Percentiles rank a stretch among this genome's conserved stretches.
These are phyloP conservation scores for Rhodotorula sp. DNA, from an alignment of 1,284 basidiomycete genomes.

Conservation along the genomic window DNA sequence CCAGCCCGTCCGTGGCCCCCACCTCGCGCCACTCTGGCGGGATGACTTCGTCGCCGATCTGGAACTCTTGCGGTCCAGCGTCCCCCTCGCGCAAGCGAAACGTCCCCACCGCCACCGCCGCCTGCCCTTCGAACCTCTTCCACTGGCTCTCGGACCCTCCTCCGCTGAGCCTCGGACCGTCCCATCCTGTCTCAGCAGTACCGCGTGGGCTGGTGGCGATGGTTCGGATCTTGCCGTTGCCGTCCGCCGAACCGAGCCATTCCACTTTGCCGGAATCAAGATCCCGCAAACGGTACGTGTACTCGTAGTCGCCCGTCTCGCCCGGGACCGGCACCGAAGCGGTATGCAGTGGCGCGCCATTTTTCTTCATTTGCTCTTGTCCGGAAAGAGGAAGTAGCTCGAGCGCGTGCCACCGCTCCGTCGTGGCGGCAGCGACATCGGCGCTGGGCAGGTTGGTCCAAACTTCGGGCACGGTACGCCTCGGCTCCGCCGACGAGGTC, in stretches of 20 bases:
- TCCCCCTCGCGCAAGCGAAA: background rate
- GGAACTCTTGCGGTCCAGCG: slow-evolving; percentile 2
- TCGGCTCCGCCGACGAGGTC: too few relatives aligned
- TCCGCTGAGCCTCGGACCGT: background rate
- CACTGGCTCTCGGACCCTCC: background rate
- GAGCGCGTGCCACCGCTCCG: slow-evolving; percentile 22
- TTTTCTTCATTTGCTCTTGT: too few relatives aligned
- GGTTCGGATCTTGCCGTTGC: slow-evolving; percentile 27
- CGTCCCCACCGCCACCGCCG: background rate
- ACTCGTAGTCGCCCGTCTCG: slow-evolving; percentile 24
- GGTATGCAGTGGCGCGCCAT: background rate
- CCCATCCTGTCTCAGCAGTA: background rate
- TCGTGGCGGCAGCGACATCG: too few relatives aligned
- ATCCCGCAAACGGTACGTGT: slow-evolving; percentile 28
- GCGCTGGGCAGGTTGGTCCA: slow-evolving; percentile 35
- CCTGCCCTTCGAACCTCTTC: background rate
- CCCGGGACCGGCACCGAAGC: background rate
- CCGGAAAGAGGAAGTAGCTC: too few relatives aligned
- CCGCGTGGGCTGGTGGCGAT: background rate
- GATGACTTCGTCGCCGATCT: background rate
- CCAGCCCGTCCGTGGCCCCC: slow-evolving; percentile 14
- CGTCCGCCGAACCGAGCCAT: slow-evolving; percentile 30
- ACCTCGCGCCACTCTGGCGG: background rate
- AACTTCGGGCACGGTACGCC: slow-evolving; percentile 19
- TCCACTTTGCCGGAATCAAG: slow-evolving; percentile 5